Conservation (phyloP, 441 rosid species). For the Metrosideros polymorpha region DNA sequence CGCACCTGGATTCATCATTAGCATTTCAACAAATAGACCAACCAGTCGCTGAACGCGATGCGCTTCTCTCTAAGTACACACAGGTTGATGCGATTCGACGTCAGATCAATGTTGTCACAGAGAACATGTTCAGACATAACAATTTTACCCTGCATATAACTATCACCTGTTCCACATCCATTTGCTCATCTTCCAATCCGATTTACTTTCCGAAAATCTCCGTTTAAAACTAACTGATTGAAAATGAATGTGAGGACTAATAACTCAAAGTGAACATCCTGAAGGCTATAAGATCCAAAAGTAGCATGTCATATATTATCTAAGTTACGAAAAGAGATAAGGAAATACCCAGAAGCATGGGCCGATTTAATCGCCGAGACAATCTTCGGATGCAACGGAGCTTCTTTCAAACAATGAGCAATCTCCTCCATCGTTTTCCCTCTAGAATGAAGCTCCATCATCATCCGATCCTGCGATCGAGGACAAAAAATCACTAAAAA, state of each 20-base stretch:
- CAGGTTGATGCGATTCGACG: neutral
- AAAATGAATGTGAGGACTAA: too few relatives aligned
- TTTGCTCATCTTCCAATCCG: neutral
- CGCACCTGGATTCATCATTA: neutral
- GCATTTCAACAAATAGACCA: neutral
- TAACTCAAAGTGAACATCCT: too few relatives aligned
- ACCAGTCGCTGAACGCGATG: neutral
- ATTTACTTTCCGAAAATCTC: neutral
- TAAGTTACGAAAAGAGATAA: neutral
- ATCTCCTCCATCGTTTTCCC: conserved; percentile 17
- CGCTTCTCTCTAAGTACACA: neutral
- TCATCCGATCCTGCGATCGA: conserved; percentile 16
- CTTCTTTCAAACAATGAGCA: conserved; percentile 6
- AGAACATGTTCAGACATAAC: neutral
- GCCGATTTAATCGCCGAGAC: conserved; percentile 16
- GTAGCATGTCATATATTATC: too few relatives aligned
- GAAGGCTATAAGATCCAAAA: too few relatives aligned
- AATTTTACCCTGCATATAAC: neutral
- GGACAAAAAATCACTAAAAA: neutral
- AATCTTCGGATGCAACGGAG: conserved; percentile 13
- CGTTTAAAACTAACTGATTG: neutral
- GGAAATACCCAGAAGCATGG: conserved; percentile 14
- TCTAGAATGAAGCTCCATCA: conserved; percentile 14
- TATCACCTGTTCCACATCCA: neutral
- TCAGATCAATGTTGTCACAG: neutral